Conservation (phyloP, 2,329 filamentous ascomycete genomes). For the Hypocreales sp. region DNA sequence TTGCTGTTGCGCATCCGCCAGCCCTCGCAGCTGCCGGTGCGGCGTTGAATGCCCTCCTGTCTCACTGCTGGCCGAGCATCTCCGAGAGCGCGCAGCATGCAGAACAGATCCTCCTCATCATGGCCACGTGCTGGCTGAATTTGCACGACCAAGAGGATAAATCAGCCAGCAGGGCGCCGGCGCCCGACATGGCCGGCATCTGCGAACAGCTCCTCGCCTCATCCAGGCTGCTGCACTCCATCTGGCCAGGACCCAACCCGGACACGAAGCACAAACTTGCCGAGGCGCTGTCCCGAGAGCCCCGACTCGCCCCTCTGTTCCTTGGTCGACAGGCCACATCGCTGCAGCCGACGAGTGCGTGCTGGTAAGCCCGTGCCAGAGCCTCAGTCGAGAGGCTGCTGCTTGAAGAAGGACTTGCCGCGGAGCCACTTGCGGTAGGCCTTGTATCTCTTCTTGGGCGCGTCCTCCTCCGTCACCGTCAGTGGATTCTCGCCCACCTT, state of each 20-base stretch:
- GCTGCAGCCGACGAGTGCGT: background rate
- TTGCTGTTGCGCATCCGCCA: slow-evolving; percentile 31
- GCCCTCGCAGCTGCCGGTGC: slow-evolving; percentile 36
- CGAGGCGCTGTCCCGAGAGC: slow-evolving; percentile 10
- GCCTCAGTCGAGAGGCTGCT: slow-evolving; percentile 48
- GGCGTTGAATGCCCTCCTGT: slow-evolving; percentile 40
- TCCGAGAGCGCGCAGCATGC: slow-evolving; percentile 34
- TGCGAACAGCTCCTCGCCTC: slow-evolving; percentile 6
- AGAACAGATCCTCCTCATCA: slow-evolving; percentile 45
- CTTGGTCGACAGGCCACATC: slow-evolving; percentile 1
- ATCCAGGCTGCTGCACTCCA: slow-evolving; percentile 8
- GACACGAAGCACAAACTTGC: slow-evolving; percentile 4
- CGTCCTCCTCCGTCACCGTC: slow-evolving; percentile 76
- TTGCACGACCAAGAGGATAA: slow-evolving; percentile 20
- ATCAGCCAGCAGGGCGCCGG: background rate
- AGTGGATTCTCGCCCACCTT: slow-evolving; percentile 67
- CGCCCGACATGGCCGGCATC: slow-evolving; percentile 2
- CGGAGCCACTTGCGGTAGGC: slow-evolving; percentile 89
- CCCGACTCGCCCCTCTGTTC: slow-evolving; percentile 15
- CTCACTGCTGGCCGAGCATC: slow-evolving; percentile 56
- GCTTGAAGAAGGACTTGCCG: slow-evolving; percentile 93
- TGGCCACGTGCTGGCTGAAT: slow-evolving; percentile 49
- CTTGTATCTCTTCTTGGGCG: slow-evolving; percentile 88
- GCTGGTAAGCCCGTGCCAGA: background rate
- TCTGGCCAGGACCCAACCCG: slow-evolving; percentile 8